These are phyloP conservation scores for Naganishia onofrii DNA, from an alignment of 768 basidiomycete species.

Conservation along the genomic window DNA sequence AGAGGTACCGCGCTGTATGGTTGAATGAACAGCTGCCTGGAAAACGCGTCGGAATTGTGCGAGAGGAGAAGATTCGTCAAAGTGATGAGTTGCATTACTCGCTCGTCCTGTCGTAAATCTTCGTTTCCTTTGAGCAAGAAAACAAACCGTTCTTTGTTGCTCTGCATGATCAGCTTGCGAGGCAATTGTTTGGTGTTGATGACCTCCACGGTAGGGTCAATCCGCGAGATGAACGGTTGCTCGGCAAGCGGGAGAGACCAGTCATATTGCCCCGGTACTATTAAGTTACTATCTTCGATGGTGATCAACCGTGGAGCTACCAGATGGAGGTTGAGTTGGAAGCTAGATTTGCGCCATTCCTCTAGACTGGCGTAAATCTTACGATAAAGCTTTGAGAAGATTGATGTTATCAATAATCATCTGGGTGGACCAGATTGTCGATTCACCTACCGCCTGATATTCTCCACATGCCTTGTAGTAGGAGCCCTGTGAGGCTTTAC, in stretches of 20 bases:
- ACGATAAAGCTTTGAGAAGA: slow-evolving; percentile 38
- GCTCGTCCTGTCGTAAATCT: slow-evolving; percentile 47
- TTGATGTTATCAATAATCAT: background rate
- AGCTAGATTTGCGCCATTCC: slow-evolving; percentile 44
- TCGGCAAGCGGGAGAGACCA: slow-evolving; percentile 9
- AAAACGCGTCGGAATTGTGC: slow-evolving; percentile 46
- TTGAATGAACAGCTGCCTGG: slow-evolving; percentile 43
- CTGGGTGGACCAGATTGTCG: background rate
- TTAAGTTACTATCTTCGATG: slow-evolving; percentile 45
- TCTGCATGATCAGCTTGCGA: slow-evolving; percentile 43
- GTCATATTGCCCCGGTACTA: slow-evolving; percentile 44
- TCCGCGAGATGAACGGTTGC: slow-evolving; percentile 48
- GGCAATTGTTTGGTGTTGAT: slow-evolving; percentile 44
- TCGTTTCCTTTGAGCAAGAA: slow-evolving; percentile 50
- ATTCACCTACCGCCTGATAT: slow-evolving; percentile 26
- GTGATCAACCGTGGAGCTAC: slow-evolving; percentile 45
- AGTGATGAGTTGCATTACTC: slow-evolving; percentile 52
- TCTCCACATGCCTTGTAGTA: slow-evolving; percentile 32
- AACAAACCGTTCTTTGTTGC: slow-evolving; percentile 38
- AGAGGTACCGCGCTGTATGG: slow-evolving; percentile 42
- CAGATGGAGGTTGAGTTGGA: slow-evolving; percentile 40
- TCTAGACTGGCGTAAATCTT: slow-evolving; percentile 43
- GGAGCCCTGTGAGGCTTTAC: slow-evolving; percentile 10
- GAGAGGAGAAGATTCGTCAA: slow-evolving; percentile 49
- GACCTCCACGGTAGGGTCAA: slow-evolving; percentile 45